These are phyloP conservation scores for Leccinellum luteum DNA, from an alignment of 768 basidiomycete genomes.

Conservation along the genomic window DNA sequence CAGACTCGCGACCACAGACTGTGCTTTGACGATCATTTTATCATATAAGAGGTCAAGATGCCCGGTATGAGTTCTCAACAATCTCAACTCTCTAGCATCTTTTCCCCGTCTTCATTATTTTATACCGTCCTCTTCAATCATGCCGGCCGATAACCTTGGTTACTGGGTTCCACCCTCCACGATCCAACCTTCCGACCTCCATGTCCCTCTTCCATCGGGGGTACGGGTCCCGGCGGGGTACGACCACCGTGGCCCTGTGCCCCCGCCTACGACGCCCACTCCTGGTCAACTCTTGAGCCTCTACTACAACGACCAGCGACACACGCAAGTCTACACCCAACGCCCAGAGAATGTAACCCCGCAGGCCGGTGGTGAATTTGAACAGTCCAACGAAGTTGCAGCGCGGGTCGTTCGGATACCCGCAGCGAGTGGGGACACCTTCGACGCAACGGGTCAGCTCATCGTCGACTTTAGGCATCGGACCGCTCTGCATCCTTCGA, in stretches of 20 bases:
- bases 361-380: not conserved
- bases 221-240: not conserved
- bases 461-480: slow-evolving; percentile 5
- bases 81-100: not conserved
- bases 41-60: slow-evolving; percentile 5
- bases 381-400: not conserved
- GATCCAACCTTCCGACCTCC: slow-evolving; percentile 3
- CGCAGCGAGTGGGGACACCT: not conserved
- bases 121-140: not conserved
- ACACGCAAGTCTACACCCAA: not conserved
- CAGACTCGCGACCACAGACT: not conserved
- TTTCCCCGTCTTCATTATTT: not conserved
- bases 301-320: not conserved
- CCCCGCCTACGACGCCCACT: not conserved
- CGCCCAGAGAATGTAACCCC: not conserved
- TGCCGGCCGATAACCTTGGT: not conserved
- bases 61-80: not conserved
- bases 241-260: not conserved
- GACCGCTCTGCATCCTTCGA: not conserved
- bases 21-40: not conserved
- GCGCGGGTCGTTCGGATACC: not conserved
- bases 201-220: not conserved
- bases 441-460: too few relatives aligned
- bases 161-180: slow-evolving; percentile 7
- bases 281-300: slow-evolving; percentile 7